Conservation (phyloP, 2,329 filamentous ascomycete genomes). For the Penicillium sp. region DNA sequence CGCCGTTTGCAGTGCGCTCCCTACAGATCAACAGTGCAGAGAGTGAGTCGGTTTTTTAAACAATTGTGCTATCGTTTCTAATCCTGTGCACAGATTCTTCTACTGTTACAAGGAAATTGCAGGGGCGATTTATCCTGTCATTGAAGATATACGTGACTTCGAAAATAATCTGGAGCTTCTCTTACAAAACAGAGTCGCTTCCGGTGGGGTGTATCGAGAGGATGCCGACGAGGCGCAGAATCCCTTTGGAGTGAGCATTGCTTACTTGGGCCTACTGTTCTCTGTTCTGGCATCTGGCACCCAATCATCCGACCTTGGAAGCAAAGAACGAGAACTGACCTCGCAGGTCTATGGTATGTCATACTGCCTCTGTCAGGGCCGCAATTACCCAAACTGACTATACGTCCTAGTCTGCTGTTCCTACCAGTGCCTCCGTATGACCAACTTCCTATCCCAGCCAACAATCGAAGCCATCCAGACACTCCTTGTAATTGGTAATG, state of each 20-base stretch:
- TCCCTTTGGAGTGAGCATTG: constrained; percentile 59
- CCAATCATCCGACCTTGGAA: constrained; percentile 58
- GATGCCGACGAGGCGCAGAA: constrained; percentile 51
- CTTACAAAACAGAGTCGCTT: constrained; percentile 51
- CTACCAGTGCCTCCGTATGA: constrained; percentile 64
- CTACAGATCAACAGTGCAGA: constrained; percentile 58
- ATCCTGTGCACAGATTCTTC: constrained; percentile 47
- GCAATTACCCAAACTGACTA: neutral
- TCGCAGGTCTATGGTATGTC: constrained; percentile 62
- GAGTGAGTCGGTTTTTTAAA: constrained; percentile 33
- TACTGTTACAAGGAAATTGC: constrained; percentile 59
- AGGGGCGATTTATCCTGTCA: constrained; percentile 61
- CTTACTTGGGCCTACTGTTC: constrained; percentile 61
- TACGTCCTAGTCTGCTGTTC: constrained; percentile 58
- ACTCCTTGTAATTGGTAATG: constrained; percentile 62
- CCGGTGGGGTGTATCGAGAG: constrained; percentile 43
- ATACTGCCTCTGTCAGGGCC: neutral
- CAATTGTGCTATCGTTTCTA: neutral
- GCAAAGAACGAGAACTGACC: constrained; percentile 62
- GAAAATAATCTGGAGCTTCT: constrained; percentile 56
- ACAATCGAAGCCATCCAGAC: constrained; percentile 63
- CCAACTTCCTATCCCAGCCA: constrained; percentile 63
- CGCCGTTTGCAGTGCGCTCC: constrained; percentile 60
- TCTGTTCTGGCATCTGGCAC: constrained; percentile 63
- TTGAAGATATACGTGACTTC: constrained; percentile 57